These are phyloP conservation scores for Massarina eburnea DNA, from an alignment of 2,329 filamentous ascomycete genomes.

Conservation along the genomic window DNA sequence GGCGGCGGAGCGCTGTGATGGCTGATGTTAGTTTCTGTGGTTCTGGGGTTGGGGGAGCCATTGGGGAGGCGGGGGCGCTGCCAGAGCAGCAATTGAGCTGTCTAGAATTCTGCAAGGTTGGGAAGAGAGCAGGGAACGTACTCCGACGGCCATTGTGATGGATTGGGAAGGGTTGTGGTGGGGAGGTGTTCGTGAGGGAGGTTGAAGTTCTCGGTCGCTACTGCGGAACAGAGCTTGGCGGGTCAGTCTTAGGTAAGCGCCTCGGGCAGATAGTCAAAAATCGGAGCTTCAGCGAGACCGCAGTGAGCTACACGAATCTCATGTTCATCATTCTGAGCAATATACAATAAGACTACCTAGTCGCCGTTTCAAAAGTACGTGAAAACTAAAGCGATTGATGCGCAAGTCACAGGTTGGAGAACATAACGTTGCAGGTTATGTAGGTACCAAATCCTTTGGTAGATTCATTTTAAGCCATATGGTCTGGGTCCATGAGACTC, in stretches of 20 bases:
- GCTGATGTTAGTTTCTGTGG: constrained; percentile 34
- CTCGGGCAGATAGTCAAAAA: background rate
- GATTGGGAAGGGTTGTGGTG: constrained; percentile 38
- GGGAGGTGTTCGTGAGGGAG: constrained; percentile 48
- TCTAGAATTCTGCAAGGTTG: constrained; percentile 21
- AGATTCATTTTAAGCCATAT: constrained; percentile 6
- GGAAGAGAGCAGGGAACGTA: constrained; percentile 33
- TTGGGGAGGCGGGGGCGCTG: constrained; percentile 26
- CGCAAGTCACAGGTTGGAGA: background rate
- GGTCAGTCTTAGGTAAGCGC: constrained; percentile 8
- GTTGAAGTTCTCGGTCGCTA: constrained; percentile 26
- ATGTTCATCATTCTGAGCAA: too few relatives aligned
- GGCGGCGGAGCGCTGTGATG: constrained; percentile 85
- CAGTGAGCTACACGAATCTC: too few relatives aligned
- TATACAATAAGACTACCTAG: too few relatives aligned
- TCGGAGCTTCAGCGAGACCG: too few relatives aligned
- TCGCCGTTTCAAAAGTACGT: too few relatives aligned
- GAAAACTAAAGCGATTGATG: too few relatives aligned
- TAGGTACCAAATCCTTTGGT: constrained; percentile 3
- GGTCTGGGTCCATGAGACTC: constrained; percentile 5
- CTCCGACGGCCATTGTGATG: constrained; percentile 49
- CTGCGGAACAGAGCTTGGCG: constrained; percentile 7
- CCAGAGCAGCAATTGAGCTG: constrained; percentile 36
- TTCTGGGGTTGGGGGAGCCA: constrained; percentile 20
- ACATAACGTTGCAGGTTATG: background rate